Evolutionary conservation across 768 basidiomycete genomes (phyloP).

Genomic region (Phlebiopsis flavidoalba): DNA sequence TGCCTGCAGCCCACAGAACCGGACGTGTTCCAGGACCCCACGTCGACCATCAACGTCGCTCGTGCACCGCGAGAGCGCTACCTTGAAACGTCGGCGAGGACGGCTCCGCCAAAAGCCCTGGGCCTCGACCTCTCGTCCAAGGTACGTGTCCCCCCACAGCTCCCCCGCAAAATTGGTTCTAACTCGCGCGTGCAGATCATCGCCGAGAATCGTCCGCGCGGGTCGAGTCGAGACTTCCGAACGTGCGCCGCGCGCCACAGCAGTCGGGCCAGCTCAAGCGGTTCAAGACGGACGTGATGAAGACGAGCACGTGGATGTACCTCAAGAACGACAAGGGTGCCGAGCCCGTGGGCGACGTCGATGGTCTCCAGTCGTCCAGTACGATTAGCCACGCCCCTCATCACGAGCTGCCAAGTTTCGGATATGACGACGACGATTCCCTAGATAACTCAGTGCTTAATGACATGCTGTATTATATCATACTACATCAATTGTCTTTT

Average conservation of each 20-base stretch:
- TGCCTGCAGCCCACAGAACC: constrained; percentile 40
- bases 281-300: constrained; percentile 40
- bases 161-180: background rate
- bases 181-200: constrained; percentile 43
- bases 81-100: constrained; percentile 31
- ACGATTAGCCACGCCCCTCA: constrained; percentile 5
- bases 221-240: constrained; percentile 53
- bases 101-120: constrained; percentile 39
- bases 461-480: background rate
- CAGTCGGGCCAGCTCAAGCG: constrained; percentile 59
- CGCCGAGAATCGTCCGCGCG: constrained; percentile 56
- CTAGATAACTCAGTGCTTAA: background rate
- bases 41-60: constrained; percentile 34
- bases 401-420: background rate
- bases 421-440: no score
- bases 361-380: constrained; percentile 50
- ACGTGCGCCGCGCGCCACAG: constrained; percentile 62
- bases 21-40: constrained; percentile 46
- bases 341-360: constrained; percentile 63
- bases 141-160: constrained; percentile 26
- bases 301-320: constrained; percentile 51
- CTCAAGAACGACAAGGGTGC: constrained; percentile 43
- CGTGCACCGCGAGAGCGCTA: constrained; percentile 41
- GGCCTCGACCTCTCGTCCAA: constrained; percentile 54
- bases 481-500: background rate